Evolutionary conservation across 106 monocot species (phyloP).

Genomic region (Vanilla planifolia): DNA sequence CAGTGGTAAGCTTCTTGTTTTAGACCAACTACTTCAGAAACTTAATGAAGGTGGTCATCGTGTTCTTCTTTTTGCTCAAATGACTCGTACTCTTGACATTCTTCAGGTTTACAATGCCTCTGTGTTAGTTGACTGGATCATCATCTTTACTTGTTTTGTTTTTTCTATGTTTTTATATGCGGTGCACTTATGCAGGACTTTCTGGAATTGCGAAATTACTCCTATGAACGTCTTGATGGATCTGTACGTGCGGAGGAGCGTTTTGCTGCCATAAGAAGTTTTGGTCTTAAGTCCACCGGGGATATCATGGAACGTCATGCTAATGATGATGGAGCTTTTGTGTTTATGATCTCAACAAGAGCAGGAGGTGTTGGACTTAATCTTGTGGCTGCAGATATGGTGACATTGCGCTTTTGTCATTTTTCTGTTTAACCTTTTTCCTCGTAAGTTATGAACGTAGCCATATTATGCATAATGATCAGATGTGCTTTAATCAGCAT

Average conservation of each 20-base stretch:
- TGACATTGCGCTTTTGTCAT: constrained; percentile 22
- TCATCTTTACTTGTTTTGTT: neutral
- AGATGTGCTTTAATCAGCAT: no score
- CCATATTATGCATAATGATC: no score
- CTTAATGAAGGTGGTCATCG: constrained; percentile 63
- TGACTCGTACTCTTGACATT: constrained; percentile 98
- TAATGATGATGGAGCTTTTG: constrained; percentile 54
- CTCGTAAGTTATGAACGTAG: no score
- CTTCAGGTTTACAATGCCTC: constrained; percentile 55
- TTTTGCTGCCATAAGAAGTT: constrained; percentile 95
- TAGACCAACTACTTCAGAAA: constrained; percentile 78
- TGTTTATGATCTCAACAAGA: constrained; percentile 96
- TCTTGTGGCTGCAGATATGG: constrained; percentile 96
- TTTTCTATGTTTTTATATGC: neutral
- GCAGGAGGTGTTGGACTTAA: constrained; percentile 99
- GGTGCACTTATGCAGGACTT: constrained; percentile 48
- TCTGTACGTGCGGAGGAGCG: constrained; percentile 98
- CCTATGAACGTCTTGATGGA: constrained; percentile 96
- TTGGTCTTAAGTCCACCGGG: constrained; percentile 33
- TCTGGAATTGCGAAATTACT: constrained; percentile 82
- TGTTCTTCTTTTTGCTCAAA: constrained; percentile 92
- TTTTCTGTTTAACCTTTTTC: neutral
- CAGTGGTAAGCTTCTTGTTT: constrained; percentile 78
- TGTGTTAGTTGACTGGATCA: neutral
- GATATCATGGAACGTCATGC: constrained; percentile 14